Conservation (phyloP, 352 stramenopile species). For the Pythium biforme region DNA sequence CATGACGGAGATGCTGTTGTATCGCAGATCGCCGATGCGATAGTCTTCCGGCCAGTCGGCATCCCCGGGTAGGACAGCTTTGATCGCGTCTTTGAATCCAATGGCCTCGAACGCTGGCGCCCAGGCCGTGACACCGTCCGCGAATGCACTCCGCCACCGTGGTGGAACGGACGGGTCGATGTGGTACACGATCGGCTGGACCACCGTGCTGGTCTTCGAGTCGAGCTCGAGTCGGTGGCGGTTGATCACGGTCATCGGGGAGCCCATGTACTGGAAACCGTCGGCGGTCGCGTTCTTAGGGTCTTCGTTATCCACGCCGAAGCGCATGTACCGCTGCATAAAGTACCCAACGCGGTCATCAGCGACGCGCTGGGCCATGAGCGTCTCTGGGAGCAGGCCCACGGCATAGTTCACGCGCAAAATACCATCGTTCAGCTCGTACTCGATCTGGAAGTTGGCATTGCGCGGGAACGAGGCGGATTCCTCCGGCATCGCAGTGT, state of each 20-base stretch:
- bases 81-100: conserved; percentile 70
- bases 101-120: conserved; percentile 70
- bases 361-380: conserved; percentile 50
- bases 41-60: conserved; percentile 79
- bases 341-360: conserved; percentile 87
- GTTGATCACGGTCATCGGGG: conserved; percentile 67
- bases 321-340: conserved; percentile 54
- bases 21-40: conserved; percentile 80
- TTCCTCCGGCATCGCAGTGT: conserved; percentile 24
- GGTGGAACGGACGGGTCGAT: conserved; percentile 80
- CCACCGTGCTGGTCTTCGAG: conserved; percentile 31
- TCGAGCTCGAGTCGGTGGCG: conserved; percentile 59
- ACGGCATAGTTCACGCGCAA: conserved; percentile 71
- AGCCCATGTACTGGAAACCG: conserved; percentile 52
- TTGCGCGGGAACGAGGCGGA: conserved; percentile 61
- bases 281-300: conserved; percentile 30
- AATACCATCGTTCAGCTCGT: conserved; percentile 56
- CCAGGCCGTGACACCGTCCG: conserved; percentile 72
- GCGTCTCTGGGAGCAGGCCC: conserved; percentile 56
- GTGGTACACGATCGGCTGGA: conserved; percentile 70
- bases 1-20: conserved; percentile 85
- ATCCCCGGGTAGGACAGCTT: conserved; percentile 61
- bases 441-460: conserved; percentile 70
- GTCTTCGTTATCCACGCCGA: conserved; percentile 43
- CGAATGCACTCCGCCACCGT: conserved; percentile 65